A percentile compares a stretch with the other conserved stretches of the same genome.
These are phyloP conservation scores for Diaporthe helianthi DNA, from an alignment of 2,329 filamentous ascomycete species.

Conservation along the genomic window DNA sequence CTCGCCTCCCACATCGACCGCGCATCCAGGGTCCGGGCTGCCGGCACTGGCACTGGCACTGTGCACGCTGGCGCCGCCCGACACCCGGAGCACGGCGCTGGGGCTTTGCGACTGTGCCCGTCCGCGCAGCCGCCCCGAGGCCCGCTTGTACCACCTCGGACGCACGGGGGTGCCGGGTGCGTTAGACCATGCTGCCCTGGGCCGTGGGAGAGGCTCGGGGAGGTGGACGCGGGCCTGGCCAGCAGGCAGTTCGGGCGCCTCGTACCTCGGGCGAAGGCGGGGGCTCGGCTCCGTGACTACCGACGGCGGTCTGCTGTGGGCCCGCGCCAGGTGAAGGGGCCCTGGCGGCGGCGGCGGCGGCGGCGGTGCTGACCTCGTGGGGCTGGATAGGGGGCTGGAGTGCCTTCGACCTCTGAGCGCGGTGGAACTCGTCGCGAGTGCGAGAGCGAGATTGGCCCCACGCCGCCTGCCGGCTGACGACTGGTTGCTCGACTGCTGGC, in stretches of 20 bases:
- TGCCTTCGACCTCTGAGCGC: slow-evolving; percentile 8
- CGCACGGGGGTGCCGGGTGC: slow-evolving; percentile 14
- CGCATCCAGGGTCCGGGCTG: neutral
- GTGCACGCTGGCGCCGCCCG: neutral
- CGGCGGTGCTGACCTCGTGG: slow-evolving; percentile 1
- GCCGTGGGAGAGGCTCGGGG: slow-evolving; percentile 21
- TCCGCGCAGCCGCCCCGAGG: slow-evolving; percentile 16
- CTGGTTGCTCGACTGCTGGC: slow-evolving; percentile 46
- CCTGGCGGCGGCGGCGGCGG: neutral
- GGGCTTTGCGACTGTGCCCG: slow-evolving; percentile 29
- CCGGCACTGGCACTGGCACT: neutral
- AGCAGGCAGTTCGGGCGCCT: slow-evolving; percentile 11
- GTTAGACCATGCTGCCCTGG: neutral
- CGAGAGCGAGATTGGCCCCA: slow-evolving; percentile 35
- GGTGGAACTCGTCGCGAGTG: neutral
- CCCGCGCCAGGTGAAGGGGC: slow-evolving; percentile 27
- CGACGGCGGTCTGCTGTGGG: slow-evolving; percentile 46
- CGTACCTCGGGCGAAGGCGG: slow-evolving; percentile 37
- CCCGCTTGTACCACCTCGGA: slow-evolving; percentile 23
- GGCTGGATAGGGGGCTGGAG: slow-evolving; percentile 31
- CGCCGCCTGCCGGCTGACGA: slow-evolving; percentile 38
- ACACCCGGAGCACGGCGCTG: neutral
- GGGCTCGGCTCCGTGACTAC: slow-evolving; percentile 55
- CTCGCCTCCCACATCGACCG: slow-evolving; percentile 33
- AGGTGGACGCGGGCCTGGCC: slow-evolving; percentile 17